phyloP scores from a whole-genome alignment of 208 protist species.

The Polymyxa betae region DNA sequence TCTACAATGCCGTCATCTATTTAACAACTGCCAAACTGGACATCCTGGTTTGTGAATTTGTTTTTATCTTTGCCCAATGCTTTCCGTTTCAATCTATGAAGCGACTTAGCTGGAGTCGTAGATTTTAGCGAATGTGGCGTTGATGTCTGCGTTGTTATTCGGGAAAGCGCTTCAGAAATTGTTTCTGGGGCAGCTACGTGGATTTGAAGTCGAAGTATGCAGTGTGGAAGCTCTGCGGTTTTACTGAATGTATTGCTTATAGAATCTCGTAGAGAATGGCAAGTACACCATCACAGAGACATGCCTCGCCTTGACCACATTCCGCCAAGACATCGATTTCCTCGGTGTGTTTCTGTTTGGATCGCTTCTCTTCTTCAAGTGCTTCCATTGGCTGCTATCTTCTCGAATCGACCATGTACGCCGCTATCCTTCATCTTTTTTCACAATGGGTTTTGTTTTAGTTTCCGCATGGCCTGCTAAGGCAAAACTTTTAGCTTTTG shows the following conservation, averaged over 20 bases:
- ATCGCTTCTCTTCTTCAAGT: constrained; percentile 40
- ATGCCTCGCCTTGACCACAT: constrained; percentile 45
- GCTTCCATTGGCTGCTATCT: constrained; percentile 30
- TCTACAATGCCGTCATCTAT: constrained; percentile 35
- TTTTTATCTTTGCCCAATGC: neutral
- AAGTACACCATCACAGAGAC: constrained; percentile 39
- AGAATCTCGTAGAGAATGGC: constrained; percentile 36
- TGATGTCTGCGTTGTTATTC: neutral
- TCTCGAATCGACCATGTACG: constrained; percentile 18
- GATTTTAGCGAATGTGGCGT: constrained; percentile 26
- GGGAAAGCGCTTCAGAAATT: neutral
- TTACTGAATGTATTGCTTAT: too few species aligned
- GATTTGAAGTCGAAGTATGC: neutral
- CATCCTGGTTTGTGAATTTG: constrained; percentile 1
- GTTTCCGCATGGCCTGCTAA: too few species aligned
- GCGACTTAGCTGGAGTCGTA: too few species aligned
- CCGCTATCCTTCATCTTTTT: neutral
- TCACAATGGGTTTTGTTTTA: too few species aligned
- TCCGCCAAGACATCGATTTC: constrained; percentile 38
- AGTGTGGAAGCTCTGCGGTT: too few species aligned
- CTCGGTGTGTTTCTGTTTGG: neutral
- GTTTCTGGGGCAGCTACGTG: constrained; percentile 11
- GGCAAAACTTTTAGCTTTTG: too few species aligned
- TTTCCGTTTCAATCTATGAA: neutral
- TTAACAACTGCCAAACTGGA: constrained; percentile 16